A percentile compares a stretch with the other conserved stretches of the same genome.
These are phyloP conservation scores for Wickerhamiella kurtzmanii DNA, from an alignment of 805 yeast genomes.

Conservation along the genomic window DNA sequence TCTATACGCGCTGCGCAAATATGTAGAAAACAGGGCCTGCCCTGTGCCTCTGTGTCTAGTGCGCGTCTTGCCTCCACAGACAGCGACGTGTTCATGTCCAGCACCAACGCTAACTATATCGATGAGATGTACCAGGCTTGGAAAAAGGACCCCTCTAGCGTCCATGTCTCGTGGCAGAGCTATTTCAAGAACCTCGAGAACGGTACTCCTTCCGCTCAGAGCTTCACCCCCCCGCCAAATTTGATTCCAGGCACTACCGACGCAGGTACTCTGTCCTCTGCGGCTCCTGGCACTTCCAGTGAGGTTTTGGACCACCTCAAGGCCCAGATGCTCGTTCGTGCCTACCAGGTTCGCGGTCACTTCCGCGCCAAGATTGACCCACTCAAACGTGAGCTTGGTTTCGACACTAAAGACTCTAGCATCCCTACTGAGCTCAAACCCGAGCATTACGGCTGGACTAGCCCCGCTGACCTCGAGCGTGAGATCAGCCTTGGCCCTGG, in stretches of 20 bases:
- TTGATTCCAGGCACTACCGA: slow-evolving; percentile 40
- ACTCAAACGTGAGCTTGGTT: slow-evolving; percentile 78
- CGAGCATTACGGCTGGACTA: slow-evolving; percentile 85
- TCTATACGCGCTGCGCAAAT: neutral
- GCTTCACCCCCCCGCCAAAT: slow-evolving; percentile 87
- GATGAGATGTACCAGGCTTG: slow-evolving; percentile 97
- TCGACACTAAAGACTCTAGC: slow-evolving; percentile 29
- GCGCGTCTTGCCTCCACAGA: slow-evolving; percentile 16
- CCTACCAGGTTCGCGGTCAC: slow-evolving; percentile 98
- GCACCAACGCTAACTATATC: slow-evolving; percentile 78
- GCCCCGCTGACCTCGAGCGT: slow-evolving; percentile 59
- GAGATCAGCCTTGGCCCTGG: slow-evolving; percentile 94
- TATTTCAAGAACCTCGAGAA: slow-evolving; percentile 84
- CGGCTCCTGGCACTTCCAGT: slow-evolving; percentile 23
- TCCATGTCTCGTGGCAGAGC: slow-evolving; percentile 90
- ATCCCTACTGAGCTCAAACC: slow-evolving; percentile 76
- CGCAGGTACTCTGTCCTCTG: slow-evolving; percentile 28
- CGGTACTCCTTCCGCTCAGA: slow-evolving; percentile 51
- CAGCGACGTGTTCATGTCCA: slow-evolving; percentile 64
- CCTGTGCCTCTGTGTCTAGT: slow-evolving; percentile 1
- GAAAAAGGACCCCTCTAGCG: slow-evolving; percentile 79
- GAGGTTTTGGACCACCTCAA: slow-evolving; percentile 56
- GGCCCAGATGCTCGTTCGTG: slow-evolving; percentile 91
- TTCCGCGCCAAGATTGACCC: slow-evolving; percentile 93
- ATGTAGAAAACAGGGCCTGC: neutral